Evolutionary conservation across 495 filamentous ascomycete species (phyloP), one percentile per base, ranked within the genome.

Genomic region (Aspergillus conjunctus): DNA sequence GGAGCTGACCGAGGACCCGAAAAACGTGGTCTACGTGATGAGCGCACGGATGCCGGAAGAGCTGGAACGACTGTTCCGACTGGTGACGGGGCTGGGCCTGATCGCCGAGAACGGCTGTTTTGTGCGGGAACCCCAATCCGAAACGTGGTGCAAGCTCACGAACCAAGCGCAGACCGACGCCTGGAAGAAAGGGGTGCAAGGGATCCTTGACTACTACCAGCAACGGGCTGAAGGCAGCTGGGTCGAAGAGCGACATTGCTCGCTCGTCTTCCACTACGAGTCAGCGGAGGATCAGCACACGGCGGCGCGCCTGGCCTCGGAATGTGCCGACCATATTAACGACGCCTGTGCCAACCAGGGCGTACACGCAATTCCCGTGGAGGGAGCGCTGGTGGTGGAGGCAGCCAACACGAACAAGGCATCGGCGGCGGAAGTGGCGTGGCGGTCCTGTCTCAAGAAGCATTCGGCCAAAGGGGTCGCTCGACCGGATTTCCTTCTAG

Each of bases 41-140:
- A 93, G 90, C 43, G 87, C 90, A 14, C 84, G 91, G 26, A 87
- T 86, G 67, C 88, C 91, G 0, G 90, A 96, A 68, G 91, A 97
- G 67, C 88, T 97, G 43, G 92, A 96, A 61, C 81, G 85, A 1
- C 77, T 95, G 9, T 96, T 97, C 81, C 84, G 85, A 30, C 79
- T 87, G 49, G 87, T 95, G 4, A 85, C 88, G 18, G 85, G 87
- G 50, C 78, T 97, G 2, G 93, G 93, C 2, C 78, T 96, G 15
- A 93, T 97, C 62, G 91, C 93, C 12, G 93, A 97, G 73, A 96
- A 94, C 69, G 93, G 93, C 3, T 96, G 90, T 66, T 97, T 92
- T 72, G 74, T 96, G 45, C 89, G 89, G 64, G 83, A 88, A 59
- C 84, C 83, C 53, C 80, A 85, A n/a, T 78, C 74, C 15, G 80